These are phyloP conservation scores for Calonectria pauciramosa DNA, from an alignment of 2,329 filamentous ascomycete genomes.

Conservation along the genomic window DNA sequence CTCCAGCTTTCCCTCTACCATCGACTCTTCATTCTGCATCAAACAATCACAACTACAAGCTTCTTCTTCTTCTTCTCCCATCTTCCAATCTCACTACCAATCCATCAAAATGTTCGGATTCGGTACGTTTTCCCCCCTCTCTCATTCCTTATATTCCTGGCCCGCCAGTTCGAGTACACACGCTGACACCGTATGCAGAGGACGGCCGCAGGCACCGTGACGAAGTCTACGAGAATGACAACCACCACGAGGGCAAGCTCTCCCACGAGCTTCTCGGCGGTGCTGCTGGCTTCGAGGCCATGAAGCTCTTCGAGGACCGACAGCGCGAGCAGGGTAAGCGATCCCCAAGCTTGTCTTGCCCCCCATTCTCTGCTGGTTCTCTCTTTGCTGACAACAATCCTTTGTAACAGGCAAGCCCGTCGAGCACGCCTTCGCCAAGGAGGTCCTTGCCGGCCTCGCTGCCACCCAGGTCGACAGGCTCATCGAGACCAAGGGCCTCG, in stretches of 20 bases:
- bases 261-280: constrained; percentile 82
- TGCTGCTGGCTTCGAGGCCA: constrained; percentile 82
- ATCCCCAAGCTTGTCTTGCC: background rate
- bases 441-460: constrained; percentile 79
- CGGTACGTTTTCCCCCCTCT: background rate
- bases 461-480: constrained; percentile 84
- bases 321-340: constrained; percentile 72
- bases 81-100: background rate
- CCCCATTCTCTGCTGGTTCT: background rate
- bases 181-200: constrained; percentile 3
- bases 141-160: background rate
- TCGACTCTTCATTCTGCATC: background rate
- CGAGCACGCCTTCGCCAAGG: constrained; percentile 82
- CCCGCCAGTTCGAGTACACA: too few relatives aligned
- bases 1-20: background rate
- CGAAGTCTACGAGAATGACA: constrained; percentile 55
- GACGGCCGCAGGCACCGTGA: constrained; percentile 49
- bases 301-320: constrained; percentile 84
- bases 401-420: constrained; percentile 64
- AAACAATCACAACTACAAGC: background rate
- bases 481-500: constrained; percentile 76
- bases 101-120: constrained; percentile 28
- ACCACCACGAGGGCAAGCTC: constrained; percentile 71
- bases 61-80: background rate
- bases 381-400: background rate